Percentiles rank a stretch among this genome's conserved stretches.
phyloP scores from a whole-genome alignment of 352 stramenopile species.

The Phytopythium chamaehyphon region DNA sequence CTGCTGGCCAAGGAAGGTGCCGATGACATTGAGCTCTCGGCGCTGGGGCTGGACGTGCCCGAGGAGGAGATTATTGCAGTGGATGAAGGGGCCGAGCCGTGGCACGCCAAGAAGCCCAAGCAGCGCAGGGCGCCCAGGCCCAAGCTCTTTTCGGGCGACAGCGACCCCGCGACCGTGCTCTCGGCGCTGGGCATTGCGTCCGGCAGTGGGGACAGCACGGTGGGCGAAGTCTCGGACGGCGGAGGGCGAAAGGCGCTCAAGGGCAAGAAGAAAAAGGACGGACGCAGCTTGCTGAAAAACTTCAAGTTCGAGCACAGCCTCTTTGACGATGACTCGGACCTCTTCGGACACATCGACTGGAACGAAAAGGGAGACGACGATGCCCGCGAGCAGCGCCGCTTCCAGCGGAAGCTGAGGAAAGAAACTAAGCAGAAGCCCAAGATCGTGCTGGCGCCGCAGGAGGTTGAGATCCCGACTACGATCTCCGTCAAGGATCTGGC shows the following conservation, averaged over 20 bases:
- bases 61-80: conserved; percentile 5
- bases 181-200: conserved; percentile 25
- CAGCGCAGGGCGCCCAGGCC: conserved; percentile 32
- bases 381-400: conserved; percentile 58
- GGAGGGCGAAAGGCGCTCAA: conserved; percentile 50
- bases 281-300: conserved; percentile 64
- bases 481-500: conserved; percentile 77
- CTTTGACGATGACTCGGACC: conserved; percentile 56
- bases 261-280: conserved; percentile 75
- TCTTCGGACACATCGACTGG: conserved; percentile 82
- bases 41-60: conserved; percentile 34
- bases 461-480: conserved; percentile 75
- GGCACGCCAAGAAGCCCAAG: conserved; percentile 35
- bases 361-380: conserved; percentile 42
- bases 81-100: conserved; percentile 19
- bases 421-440: conserved; percentile 38
- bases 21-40: conserved; percentile 34
- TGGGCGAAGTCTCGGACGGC: conserved; percentile 4
- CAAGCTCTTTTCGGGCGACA: conserved; percentile 29
- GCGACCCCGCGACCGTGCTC: conserved; percentile 26
- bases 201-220: conserved; percentile 4
- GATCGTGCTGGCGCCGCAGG: conserved; percentile 36
- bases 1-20: conserved; percentile 15
- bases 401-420: conserved; percentile 55
- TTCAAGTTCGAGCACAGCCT: conserved; percentile 88